Conservation (phyloP, 495 filamentous ascomycete species). For the Hypoxylon rickii region DNA sequence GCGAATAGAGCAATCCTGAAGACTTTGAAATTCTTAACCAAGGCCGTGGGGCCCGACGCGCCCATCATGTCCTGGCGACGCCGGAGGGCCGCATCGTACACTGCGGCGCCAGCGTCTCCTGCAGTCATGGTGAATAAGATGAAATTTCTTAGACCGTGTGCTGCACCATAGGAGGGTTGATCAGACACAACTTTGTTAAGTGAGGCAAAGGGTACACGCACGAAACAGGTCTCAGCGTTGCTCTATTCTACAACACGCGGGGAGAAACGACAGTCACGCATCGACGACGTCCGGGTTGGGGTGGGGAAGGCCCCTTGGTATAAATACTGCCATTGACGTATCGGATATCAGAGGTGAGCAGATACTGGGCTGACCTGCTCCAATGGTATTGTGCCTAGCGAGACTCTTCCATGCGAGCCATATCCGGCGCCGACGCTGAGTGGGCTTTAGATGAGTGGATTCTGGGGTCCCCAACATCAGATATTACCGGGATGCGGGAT, state of each 20-base stretch:
- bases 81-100: slow-evolving; percentile 66
- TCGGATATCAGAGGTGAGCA: neutral
- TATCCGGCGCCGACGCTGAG: slow-evolving; percentile 3
- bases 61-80: slow-evolving; percentile 69
- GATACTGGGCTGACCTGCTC: slow-evolving; percentile 13
- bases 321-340: slow-evolving; percentile 17
- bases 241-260: neutral
- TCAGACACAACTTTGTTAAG: no score
- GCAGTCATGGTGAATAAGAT: slow-evolving; percentile 45
- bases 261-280: slow-evolving; percentile 2
- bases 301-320: neutral
- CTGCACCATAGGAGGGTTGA: no score
- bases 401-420: slow-evolving; percentile 7
- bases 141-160: no score
- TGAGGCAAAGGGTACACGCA: neutral
- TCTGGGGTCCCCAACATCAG: slow-evolving; percentile 14
- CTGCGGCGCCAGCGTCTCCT: slow-evolving; percentile 43
- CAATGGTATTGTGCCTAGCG: slow-evolving; percentile 2
- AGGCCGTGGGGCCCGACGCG: slow-evolving; percentile 63
- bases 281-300: neutral
- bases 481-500: slow-evolving; percentile 33
- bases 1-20: slow-evolving; percentile 77
- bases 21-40: slow-evolving; percentile 71
- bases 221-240: slow-evolving; percentile 1
- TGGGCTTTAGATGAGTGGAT: neutral